Evolutionary conservation across 768 basidiomycete genomes (phyloP).

Genomic region (Guyanaporus albipodus): DNA sequence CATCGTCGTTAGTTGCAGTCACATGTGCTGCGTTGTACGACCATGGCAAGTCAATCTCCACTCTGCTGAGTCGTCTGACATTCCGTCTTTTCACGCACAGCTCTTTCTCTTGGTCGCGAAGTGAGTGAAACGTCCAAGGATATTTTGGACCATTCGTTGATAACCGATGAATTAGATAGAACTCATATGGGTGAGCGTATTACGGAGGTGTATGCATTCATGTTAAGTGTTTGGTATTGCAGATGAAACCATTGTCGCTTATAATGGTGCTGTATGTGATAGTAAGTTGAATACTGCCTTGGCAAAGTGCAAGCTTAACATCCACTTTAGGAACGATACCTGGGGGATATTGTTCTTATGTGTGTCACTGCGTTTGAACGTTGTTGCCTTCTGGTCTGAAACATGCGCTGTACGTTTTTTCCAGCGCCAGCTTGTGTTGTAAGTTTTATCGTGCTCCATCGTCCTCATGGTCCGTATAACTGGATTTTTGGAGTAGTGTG

Average conservation of each 20-base stretch:
- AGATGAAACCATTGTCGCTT: slow-evolving; percentile 27
- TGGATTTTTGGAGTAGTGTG: slow-evolving; percentile 14
- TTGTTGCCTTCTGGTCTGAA: slow-evolving; percentile 4
- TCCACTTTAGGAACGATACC: slow-evolving; percentile 26
- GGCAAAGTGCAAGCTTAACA: not conserved
- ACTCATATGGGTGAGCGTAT: slow-evolving; percentile 27
- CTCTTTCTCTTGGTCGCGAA: slow-evolving; percentile 26
- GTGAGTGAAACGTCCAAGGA: slow-evolving; percentile 9
- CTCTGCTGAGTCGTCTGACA: not conserved
- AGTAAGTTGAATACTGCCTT: slow-evolving; percentile 12
- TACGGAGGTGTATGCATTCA: not conserved
- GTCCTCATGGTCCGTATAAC: not conserved
- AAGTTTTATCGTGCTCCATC: not conserved
- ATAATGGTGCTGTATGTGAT: slow-evolving; percentile 24
- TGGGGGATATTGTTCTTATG: slow-evolving; percentile 30
- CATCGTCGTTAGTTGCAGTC: slow-evolving; percentile 24
- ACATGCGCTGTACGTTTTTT: not conserved
- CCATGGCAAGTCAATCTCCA: slow-evolving; percentile 19
- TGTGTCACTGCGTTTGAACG: slow-evolving; percentile 7
- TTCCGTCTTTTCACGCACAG: slow-evolving; percentile 7
- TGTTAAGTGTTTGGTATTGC: not conserved
- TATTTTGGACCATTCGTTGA: slow-evolving; percentile 1
- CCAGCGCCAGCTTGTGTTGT: slow-evolving; percentile 22
- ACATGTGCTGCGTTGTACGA: slow-evolving; percentile 28
- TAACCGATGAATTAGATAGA: slow-evolving; percentile 18